Conservation (phyloP, 176 grass and related monocot species). For the Urochloa ruziziensis region DNA sequence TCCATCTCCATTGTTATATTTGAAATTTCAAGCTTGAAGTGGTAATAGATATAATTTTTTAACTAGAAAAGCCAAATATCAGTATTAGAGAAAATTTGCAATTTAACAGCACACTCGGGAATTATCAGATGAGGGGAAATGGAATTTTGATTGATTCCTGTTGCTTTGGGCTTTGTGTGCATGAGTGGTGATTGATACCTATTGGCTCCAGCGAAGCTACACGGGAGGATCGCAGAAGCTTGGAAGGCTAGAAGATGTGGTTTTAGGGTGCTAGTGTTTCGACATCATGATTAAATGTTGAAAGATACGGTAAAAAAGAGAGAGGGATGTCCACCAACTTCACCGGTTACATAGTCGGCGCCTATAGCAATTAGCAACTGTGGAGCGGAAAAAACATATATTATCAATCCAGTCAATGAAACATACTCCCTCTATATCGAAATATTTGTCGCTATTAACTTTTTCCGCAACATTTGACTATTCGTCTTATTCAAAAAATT, state of each 20-base stretch:
- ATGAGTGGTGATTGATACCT: not conserved
- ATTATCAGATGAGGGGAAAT: not conserved
- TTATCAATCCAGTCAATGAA: not conserved
- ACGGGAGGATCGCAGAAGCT: not conserved
- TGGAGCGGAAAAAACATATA: no score
- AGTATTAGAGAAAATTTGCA: not conserved
- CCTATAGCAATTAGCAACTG: not conserved
- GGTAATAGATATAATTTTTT: not conserved
- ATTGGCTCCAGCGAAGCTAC: not conserved
- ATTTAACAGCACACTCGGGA: not conserved
- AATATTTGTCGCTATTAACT: no score
- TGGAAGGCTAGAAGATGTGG: not conserved
- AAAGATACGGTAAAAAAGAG: not conserved
- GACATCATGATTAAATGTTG: not conserved
- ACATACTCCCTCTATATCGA: no score
- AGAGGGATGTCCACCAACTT: not conserved
- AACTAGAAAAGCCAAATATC: not conserved
- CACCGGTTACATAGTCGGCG: not conserved
- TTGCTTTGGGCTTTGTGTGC: not conserved
- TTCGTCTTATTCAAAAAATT: no score
- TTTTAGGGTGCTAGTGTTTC: not conserved
- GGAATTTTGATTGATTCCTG: not conserved
- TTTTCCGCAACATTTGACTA: no score
- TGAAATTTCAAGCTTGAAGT: no score
- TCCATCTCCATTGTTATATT: not conserved